Percentiles rank a stretch among this genome's conserved stretches.
These are phyloP conservation scores for Dryas alaskensis DNA, from an alignment of 306 rosid species.

Conservation along the genomic window DNA sequence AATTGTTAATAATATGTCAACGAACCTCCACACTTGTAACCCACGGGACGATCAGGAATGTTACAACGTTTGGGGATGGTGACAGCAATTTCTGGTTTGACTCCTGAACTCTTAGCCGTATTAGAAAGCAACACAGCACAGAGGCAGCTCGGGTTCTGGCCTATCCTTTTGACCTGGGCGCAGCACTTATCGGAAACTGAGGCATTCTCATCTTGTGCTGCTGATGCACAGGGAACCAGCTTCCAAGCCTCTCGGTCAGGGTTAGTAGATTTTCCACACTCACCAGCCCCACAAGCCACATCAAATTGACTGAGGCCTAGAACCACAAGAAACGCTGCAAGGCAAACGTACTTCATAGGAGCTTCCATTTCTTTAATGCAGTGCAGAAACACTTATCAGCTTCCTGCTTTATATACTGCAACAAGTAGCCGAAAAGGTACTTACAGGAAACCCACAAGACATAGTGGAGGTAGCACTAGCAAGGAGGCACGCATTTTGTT, in stretches of 20 bases:
- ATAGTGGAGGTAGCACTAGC: slow-evolving; percentile 40
- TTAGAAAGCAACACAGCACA: slow-evolving; percentile 49
- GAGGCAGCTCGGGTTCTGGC: slow-evolving; percentile 43
- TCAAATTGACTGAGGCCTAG: neutral
- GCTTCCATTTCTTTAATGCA: slow-evolving; percentile 20
- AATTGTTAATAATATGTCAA: neutral
- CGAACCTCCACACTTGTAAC: slow-evolving; percentile 54
- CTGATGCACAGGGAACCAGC: slow-evolving; percentile 43
- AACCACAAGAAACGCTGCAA: slow-evolving; percentile 20
- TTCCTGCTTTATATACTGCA: slow-evolving; percentile 25
- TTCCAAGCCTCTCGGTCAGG: slow-evolving; percentile 50
- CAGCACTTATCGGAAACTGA: slow-evolving; percentile 47
- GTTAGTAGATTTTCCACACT: slow-evolving; percentile 40
- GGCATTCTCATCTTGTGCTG: slow-evolving; percentile 37
- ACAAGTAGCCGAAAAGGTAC: slow-evolving; percentile 8
- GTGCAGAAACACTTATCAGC: neutral
- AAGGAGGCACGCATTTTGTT: neutral
- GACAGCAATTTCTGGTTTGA: slow-evolving; percentile 42
- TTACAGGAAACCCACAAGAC: slow-evolving; percentile 21
- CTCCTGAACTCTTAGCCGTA: slow-evolving; percentile 39
- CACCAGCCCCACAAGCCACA: slow-evolving; percentile 37
- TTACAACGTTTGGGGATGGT: slow-evolving; percentile 59
- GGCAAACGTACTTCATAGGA: slow-evolving; percentile 29
- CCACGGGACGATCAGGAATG: slow-evolving; percentile 41
- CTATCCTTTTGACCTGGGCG: slow-evolving; percentile 40